Conservation (phyloP, 2,329 filamentous ascomycete species). For the Beauveria brongniartii region DNA sequence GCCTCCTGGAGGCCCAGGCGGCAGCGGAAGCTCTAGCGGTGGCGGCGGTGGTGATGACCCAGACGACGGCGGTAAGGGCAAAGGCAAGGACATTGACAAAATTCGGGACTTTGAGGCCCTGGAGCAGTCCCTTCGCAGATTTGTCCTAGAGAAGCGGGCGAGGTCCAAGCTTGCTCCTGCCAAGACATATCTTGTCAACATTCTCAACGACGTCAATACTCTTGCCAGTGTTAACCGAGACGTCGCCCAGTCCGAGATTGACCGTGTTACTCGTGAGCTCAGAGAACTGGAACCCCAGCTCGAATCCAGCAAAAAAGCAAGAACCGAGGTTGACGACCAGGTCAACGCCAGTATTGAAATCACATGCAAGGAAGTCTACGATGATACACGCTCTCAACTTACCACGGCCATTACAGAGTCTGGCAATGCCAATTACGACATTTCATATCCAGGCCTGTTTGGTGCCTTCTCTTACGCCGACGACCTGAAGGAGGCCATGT, state of each 20-base stretch:
- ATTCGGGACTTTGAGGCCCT: constrained; percentile 82
- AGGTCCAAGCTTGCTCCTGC: constrained; percentile 93
- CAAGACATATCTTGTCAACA: constrained; percentile 89
- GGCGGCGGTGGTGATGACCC: constrained; percentile 51
- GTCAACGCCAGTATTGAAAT: constrained; percentile 77
- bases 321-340: constrained; percentile 69
- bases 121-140: constrained; percentile 80
- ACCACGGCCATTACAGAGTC: constrained; percentile 67
- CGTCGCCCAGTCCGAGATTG: constrained; percentile 75
- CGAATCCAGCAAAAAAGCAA: constrained; percentile 74
- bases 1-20: constrained; percentile 46
- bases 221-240: constrained; percentile 82
- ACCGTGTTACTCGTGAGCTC: constrained; percentile 74
- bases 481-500: constrained; percentile 84
- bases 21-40: constrained; percentile 44
- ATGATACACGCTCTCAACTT: constrained; percentile 69
- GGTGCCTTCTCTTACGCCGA: constrained; percentile 88
- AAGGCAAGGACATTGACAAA: constrained; percentile 84
- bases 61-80: constrained; percentile 57
- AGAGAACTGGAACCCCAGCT: constrained; percentile 76
- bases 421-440: constrained; percentile 68
- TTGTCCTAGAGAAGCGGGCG: constrained; percentile 92
- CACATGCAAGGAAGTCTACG: constrained; percentile 78
- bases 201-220: constrained; percentile 76
- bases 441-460: constrained; percentile 80